Evolutionary conservation across 257 asterid genomes (phyloP), one percentile per base, ranked within the genome.

Genomic region (Solanum habrochaites): DNA sequence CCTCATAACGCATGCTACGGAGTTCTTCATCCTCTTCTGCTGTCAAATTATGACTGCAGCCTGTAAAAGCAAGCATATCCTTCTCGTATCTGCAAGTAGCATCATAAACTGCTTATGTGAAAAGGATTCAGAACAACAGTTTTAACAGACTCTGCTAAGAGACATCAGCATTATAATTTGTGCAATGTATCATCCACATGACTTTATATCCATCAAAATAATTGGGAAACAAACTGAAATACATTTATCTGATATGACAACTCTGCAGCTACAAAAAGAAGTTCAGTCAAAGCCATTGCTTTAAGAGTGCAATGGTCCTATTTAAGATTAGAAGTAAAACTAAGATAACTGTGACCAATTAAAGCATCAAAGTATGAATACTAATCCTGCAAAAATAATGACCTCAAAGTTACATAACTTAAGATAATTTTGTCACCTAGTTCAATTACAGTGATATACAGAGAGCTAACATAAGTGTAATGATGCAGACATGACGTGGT

Each of bases 21-120:
- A 96, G 97, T 87, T 96, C 99, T 6, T 93, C 95, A 29, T 94
- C 98, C 91, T 96, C 99, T 89, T 93, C 98, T 29, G 88, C 86
- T 5, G 97, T 95, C 91, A 96, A 91, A 89, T 93, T 95, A 88
- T 96, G 97, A 93, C 98, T 93, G 92, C 99, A 96, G 86, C 99
- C 99, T 15, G 98, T 96, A 90, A 96, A 96, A 85, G 99, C 98
- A 78, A 96, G 98, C 99, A 96, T 96, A 92, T 96, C 98, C 91
- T 96, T 96, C 94, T 95, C 99, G 83, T 94, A 96, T 91, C 99
- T 96, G 94, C 93, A 90, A 83, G 74, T 82, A 88, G 85, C 91
- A 37, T 78, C 75, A n/a, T 64, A 27, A 87, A 82, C n/a, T 42
- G 74, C 42, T 87, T 27, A 85, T 42, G 56, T 25, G 58, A 18